Base-by-base conservation (phyloP, 805 yeast species). In the Barnettozyma siamensis region DNA sequence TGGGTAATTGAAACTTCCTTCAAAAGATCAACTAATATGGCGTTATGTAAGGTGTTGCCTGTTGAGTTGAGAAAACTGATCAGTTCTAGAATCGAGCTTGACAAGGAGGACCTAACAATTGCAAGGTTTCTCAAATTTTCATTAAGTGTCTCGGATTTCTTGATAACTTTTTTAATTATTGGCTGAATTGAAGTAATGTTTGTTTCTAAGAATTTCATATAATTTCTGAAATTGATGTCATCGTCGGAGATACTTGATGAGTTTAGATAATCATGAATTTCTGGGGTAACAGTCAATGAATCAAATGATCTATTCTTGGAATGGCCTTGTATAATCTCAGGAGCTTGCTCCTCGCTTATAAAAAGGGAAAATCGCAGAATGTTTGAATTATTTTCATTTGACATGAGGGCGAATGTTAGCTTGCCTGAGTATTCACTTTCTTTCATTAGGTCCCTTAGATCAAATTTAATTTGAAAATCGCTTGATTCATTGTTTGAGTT, bases 81-180 rank as follows among this genome's bases (percentile, higher is more conserved):
- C 7, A 53, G 38, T 11, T 54, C 54, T 2, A 46, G 41, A 3
- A 55, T 37, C 0, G 51, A 36, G 13, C 39, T 35, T 6, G 46
- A 37, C 21, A 55, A 38, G 0, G 45, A 43, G 2, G 58, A 52
- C 23, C 51, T 37, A 3, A 47, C 40, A 2, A 54, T 38, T 0
- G 57, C 57, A 12, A 51, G 12, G 27, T 47, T 46, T 27, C 56
- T 42, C 7, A 48, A 33, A 5, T 43, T 35, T 28, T 50, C 54
- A 29, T 54, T 55, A 16, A 52, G 15, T 1, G 43, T 27, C 29
- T 52, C 51, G 3, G 52, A 44, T 38, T 44, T 50, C 24, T 49
- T 52, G 11, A 50, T 45, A 12, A 50, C 20, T 7, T 31, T 31
- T 24, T 48, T 53, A 26, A 53, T 18, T 4, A 43, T 21, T 3